Evolutionary conservation across 225 moss, liverwort and hornwort species (phyloP).

Genomic region (Physcomitrellopsis africana): DNA sequence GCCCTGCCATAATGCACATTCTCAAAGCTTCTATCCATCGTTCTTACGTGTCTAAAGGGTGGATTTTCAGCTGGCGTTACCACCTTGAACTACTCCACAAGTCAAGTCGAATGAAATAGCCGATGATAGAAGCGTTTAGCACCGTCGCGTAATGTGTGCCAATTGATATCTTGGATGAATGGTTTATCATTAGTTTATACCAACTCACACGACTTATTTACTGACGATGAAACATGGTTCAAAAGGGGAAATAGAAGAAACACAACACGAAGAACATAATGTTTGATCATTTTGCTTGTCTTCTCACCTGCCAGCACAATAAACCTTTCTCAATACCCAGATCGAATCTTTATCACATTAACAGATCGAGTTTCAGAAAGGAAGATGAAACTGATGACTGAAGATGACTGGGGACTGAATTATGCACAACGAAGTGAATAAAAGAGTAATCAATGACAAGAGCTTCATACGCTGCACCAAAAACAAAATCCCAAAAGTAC

Average conservation of each 20-base stretch:
- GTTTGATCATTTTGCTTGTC: slow-evolving; percentile 34
- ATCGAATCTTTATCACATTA: background rate
- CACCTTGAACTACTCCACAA: no score
- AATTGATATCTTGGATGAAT: no score
- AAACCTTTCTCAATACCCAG: slow-evolving; percentile 15
- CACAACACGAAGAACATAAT: background rate
- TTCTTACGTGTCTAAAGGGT: no score
- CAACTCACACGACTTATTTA: background rate
- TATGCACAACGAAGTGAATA: no score
- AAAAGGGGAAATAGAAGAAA: slow-evolving; percentile 11
- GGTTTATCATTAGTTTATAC: background rate
- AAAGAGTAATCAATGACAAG: background rate
- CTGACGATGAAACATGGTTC: slow-evolving; percentile 26
- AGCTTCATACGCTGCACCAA: background rate
- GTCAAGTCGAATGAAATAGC: no score
- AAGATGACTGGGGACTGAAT: no score
- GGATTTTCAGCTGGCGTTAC: no score
- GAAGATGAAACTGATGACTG: background rate
- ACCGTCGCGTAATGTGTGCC: no score
- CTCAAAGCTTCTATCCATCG: no score
- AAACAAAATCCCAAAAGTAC: background rate
- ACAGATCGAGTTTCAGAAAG: background rate
- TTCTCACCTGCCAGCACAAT: slow-evolving; percentile 46
- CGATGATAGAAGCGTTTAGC: no score
- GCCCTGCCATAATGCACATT: no score